These are phyloP conservation scores for Aspergillus quadricinctus DNA, from an alignment of 2,329 filamentous ascomycete genomes.

Conservation along the genomic window DNA sequence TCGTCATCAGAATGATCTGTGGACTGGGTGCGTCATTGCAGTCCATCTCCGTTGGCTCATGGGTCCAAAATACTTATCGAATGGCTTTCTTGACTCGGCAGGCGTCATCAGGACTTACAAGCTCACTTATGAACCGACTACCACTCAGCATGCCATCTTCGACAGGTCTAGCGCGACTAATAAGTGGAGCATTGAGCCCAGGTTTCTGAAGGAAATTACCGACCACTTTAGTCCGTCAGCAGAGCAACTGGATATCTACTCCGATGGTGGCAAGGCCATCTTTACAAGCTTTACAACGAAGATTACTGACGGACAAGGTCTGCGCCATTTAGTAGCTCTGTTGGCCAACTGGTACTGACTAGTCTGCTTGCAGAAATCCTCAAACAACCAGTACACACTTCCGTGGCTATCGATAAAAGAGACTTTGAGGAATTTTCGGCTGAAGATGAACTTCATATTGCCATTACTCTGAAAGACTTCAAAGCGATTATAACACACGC, in stretches of 20 bases:
- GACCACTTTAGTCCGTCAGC: conserved; percentile 63
- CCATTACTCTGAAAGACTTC: conserved; percentile 63
- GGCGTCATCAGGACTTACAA: conserved; percentile 63
- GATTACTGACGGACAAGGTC: conserved; percentile 57
- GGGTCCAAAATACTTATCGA: conserved; percentile 3
- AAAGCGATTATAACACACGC: conserved; percentile 61
- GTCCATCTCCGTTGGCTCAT: not conserved
- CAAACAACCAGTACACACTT: conserved; percentile 62
- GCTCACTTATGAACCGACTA: conserved; percentile 58
- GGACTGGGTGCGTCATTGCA: conserved; percentile 46
- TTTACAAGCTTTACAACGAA: conserved; percentile 66
- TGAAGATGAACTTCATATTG: conserved; percentile 57
- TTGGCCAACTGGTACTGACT: conserved; percentile 5
- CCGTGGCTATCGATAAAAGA: conserved; percentile 56
- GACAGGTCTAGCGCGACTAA: conserved; percentile 54
- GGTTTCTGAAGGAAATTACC: conserved; percentile 56
- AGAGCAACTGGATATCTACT: conserved; percentile 60
- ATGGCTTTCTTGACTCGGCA: conserved; percentile 13
- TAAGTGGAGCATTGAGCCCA: conserved; percentile 55
- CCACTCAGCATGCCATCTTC: conserved; percentile 62
- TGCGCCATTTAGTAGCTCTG: not conserved
- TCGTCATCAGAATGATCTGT: conserved; percentile 60
- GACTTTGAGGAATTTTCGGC: conserved; percentile 60
- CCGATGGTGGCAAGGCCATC: conserved; percentile 53
- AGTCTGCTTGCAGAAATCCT: conserved; percentile 49